Percentiles rank a stretch among this genome's conserved stretches.
phyloP scores from a whole-genome alignment of 2,329 filamentous ascomycete species.

The Penicillium sp. region DNA sequence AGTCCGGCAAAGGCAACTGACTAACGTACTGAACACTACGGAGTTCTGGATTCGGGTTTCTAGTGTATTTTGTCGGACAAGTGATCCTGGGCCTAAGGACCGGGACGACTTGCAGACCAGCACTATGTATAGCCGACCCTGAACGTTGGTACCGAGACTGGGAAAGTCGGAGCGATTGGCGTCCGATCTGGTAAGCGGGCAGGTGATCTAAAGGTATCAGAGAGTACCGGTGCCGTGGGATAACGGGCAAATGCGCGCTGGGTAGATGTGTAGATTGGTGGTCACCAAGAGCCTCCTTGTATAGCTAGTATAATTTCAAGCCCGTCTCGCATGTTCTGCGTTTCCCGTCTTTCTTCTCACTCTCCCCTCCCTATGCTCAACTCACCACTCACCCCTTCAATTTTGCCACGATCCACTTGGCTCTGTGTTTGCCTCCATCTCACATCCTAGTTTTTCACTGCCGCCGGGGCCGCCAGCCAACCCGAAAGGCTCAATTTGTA shows the following conservation, averaged over 20 bases:
- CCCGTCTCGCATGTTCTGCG: not conserved
- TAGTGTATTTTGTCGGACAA: too few species aligned
- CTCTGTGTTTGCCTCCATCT: slow-evolving; percentile 8
- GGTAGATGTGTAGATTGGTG: not conserved
- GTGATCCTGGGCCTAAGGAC: too few species aligned
- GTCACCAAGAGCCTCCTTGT: not conserved
- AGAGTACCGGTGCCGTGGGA: not conserved
- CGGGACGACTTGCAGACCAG: too few species aligned
- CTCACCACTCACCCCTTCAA: not conserved
- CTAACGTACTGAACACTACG: slow-evolving; percentile 10
- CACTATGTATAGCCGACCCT: slow-evolving; percentile 4
- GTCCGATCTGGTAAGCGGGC: slow-evolving; percentile 15
- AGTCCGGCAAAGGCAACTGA: slow-evolving; percentile 23
- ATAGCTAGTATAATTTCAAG: not conserved
- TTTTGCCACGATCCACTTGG: slow-evolving; percentile 7
- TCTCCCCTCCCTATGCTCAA: not conserved
- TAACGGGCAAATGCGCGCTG: too few species aligned
- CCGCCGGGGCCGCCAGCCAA: slow-evolving; percentile 10
- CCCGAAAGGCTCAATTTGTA: slow-evolving; percentile 3
- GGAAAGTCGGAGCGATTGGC: slow-evolving; percentile 17
- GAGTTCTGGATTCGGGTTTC: not conserved
- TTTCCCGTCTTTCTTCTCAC: not conserved
- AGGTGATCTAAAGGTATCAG: slow-evolving; percentile 1
- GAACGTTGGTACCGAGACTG: slow-evolving; percentile 18
- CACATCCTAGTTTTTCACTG: slow-evolving; percentile 9